phyloP scores from a whole-genome alignment of 306 rosid genomes.

The Castanea crenata region DNA sequence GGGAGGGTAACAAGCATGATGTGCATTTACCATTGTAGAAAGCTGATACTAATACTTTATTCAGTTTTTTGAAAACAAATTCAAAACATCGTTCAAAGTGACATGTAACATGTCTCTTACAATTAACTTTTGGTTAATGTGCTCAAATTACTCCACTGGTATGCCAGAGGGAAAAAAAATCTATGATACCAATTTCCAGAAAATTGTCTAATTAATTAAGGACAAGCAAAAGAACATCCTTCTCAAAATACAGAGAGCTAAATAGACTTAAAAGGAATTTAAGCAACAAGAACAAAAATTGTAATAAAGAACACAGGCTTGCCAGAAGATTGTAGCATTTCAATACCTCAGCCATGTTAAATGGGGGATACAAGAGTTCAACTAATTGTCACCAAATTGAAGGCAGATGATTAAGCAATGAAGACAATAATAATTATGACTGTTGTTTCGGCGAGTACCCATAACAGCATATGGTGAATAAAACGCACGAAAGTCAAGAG shows the following conservation, averaged over 20 bases:
- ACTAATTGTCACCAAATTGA: neutral
- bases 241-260: neutral
- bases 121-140: neutral
- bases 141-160: neutral
- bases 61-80: too few relatives aligned
- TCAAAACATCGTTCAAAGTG: too few relatives aligned
- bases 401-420: neutral
- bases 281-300: neutral
- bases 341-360: too few relatives aligned
- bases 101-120: neutral
- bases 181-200: neutral
- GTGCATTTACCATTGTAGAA: too few relatives aligned
- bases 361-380: too few relatives aligned
- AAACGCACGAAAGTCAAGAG: constrained; percentile 67
- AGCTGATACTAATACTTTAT: too few relatives aligned
- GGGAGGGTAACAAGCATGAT: neutral
- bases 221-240: constrained; percentile 1
- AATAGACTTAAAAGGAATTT: too few relatives aligned
- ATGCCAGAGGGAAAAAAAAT: neutral
- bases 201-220: neutral
- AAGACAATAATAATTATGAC: constrained; percentile 17
- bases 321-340: neutral
- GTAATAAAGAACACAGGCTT: neutral
- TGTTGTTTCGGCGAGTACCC: constrained; percentile 44
- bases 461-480: constrained; percentile 81